Percentiles rank a stretch among this genome's conserved stretches.
Evolutionary conservation across 768 basidiomycete genomes (phyloP).

Genomic region (Cystobasidium tubakii): DNA sequence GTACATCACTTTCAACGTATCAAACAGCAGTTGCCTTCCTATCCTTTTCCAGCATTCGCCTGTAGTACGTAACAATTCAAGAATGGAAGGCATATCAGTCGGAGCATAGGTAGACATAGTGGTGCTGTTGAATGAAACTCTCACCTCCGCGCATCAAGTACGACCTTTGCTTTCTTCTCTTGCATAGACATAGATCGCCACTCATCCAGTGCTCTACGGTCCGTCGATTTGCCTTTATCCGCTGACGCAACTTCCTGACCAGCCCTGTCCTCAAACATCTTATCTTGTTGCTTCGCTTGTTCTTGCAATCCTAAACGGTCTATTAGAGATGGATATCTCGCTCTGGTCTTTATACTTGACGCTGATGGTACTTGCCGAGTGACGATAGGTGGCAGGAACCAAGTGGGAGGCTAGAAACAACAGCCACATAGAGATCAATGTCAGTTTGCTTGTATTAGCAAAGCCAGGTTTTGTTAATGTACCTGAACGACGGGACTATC

Average conservation of each 20-base stretch:
- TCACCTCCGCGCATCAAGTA: slow-evolving; percentile 25
- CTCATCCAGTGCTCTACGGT: not conserved
- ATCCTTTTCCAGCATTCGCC: slow-evolving; percentile 11
- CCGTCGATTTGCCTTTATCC: slow-evolving; percentile 20
- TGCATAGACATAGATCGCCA: slow-evolving; percentile 20
- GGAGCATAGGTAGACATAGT: not conserved
- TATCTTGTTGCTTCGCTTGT: slow-evolving; percentile 17
- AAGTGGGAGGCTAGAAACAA: slow-evolving; percentile 6
- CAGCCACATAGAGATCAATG: not conserved
- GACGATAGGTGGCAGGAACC: slow-evolving; percentile 10
- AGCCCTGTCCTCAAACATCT: not conserved
- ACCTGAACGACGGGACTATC: not conserved
- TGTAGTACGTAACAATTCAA: not conserved
- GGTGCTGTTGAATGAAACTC: not conserved
- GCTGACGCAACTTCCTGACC: not conserved
- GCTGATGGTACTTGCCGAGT: not conserved
- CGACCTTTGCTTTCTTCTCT: slow-evolving; percentile 28
- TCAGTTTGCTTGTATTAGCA: not conserved
- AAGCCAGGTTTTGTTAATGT: not conserved
- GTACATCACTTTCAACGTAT: not conserved
- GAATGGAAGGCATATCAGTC: too few relatives aligned
- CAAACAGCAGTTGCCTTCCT: not conserved
- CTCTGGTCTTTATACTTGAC: not conserved
- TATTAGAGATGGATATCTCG: slow-evolving; percentile 19
- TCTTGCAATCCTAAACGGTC: slow-evolving; percentile 26